Evolutionary conservation across 495 filamentous ascomycete species (phyloP).

Genomic region (Trichoderma asperelloides): DNA sequence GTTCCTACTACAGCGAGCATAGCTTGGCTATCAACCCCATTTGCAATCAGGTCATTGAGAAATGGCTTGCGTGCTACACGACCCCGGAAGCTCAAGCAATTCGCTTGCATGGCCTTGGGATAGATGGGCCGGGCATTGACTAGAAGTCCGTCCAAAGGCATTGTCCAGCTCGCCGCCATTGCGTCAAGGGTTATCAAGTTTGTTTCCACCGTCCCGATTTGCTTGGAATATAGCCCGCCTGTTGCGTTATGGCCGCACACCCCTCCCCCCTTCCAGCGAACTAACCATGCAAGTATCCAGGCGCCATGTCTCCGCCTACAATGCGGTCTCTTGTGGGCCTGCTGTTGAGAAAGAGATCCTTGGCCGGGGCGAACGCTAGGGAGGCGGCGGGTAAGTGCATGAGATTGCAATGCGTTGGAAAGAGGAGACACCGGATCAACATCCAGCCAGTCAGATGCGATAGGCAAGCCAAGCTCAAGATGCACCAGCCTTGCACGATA

Average conservation of each 20-base stretch:
- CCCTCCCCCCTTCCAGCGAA: slow-evolving; percentile 2
- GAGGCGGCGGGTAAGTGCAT: not conserved
- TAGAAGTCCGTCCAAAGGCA: not conserved
- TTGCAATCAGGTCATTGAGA: slow-evolving; percentile 5
- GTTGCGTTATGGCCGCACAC: not conserved
- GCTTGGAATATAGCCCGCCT: not conserved
- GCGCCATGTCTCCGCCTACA: slow-evolving; percentile 1
- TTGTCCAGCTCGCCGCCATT: not conserved
- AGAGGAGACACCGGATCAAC: not conserved
- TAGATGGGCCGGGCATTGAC: not conserved
- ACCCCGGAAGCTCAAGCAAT: not conserved
- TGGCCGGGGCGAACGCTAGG: not conserved
- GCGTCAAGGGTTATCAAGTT: not conserved
- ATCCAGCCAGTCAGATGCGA: not conserved
- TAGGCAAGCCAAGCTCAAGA: not conserved
- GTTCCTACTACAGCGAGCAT: not conserved
- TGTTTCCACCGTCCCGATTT: not conserved
- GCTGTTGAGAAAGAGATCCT: not conserved
- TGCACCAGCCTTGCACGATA: not conserved
- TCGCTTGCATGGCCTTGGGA: not conserved
- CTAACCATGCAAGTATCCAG: slow-evolving; percentile 2
- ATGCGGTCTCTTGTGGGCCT: not conserved
- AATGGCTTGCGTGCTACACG: not conserved
- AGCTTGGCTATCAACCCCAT: not conserved
- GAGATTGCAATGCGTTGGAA: not conserved